Percentiles rank a stretch among this genome's conserved stretches.
Conservation (phyloP, 2,329 filamentous ascomycete genomes). For the Raffaelea albimanens region DNA sequence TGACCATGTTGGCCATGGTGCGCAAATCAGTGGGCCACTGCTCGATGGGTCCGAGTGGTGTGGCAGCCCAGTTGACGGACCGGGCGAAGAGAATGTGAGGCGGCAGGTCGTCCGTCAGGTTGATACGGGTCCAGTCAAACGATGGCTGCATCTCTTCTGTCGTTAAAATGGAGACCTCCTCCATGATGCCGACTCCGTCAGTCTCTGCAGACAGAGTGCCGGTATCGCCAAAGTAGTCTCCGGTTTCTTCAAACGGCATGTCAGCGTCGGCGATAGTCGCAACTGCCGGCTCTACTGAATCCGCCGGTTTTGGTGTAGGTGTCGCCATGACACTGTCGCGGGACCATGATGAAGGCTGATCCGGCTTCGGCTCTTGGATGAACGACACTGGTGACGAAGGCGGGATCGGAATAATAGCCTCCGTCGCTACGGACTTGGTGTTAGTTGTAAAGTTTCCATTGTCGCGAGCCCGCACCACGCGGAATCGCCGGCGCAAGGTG, state of each 20-base stretch:
- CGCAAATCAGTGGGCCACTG: slow-evolving; percentile 63
- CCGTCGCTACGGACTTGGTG: too few relatives aligned
- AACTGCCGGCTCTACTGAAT: too few relatives aligned
- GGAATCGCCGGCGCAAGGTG: slow-evolving; percentile 58
- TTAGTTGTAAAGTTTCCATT: not conserved
- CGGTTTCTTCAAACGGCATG: too few relatives aligned
- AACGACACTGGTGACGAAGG: not conserved
- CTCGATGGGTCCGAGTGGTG: slow-evolving; percentile 66
- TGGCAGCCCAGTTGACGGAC: slow-evolving; percentile 63
- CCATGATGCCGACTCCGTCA: too few relatives aligned
- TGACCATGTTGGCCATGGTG: slow-evolving; percentile 72
- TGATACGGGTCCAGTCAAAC: slow-evolving; percentile 76
- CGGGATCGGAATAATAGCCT: slow-evolving; percentile 18
- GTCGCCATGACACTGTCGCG: not conserved
- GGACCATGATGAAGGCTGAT: not conserved
- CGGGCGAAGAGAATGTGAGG: slow-evolving; percentile 65
- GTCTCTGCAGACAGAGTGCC: not conserved
- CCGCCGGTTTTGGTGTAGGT: slow-evolving; percentile 2
- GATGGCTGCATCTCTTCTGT: slow-evolving; percentile 28
- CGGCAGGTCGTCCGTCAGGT: slow-evolving; percentile 52
- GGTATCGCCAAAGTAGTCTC: slow-evolving; percentile 34
- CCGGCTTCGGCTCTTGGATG: not conserved
- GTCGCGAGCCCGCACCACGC: slow-evolving; percentile 52
- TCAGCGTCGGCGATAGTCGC: too few relatives aligned
- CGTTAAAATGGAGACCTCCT: too few relatives aligned